phyloP scores from a whole-genome alignment of 108 stramenopile genomes.

The Schizochytrium sp. region DNA sequence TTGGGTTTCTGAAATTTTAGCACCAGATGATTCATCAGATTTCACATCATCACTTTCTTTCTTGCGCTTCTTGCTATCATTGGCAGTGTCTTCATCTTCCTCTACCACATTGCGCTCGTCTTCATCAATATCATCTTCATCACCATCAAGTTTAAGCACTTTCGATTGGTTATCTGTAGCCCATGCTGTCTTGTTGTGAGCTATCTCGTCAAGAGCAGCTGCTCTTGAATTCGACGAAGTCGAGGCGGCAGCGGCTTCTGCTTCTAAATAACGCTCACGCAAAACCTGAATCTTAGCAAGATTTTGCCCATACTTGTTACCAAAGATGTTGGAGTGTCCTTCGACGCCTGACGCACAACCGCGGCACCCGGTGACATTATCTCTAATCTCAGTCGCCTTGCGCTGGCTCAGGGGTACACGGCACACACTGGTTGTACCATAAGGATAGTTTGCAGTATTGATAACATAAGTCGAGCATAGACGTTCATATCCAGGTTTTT shows the following conservation, averaged over 20 bases:
- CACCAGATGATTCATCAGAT: too few relatives aligned
- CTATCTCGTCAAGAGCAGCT: conserved; percentile 8
- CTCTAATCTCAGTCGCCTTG: conserved; percentile 80
- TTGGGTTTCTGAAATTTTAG: too few relatives aligned
- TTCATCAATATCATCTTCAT: conserved; percentile 59
- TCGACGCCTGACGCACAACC: conserved; percentile 96
- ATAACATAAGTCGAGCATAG: conserved; percentile 99
- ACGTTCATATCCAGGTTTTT: conserved; percentile 98
- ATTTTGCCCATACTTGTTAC: conserved; percentile 99
- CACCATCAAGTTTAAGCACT: neutral
- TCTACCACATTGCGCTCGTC: conserved; percentile 70
- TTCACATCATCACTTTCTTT: neutral
- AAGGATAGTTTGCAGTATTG: conserved; percentile 98
- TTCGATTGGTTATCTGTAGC: conserved; percentile 23
- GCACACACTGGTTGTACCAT: conserved; percentile 96
- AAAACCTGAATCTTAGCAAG: conserved; percentile 97
- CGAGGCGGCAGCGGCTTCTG: conserved; percentile 73
- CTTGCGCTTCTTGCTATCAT: neutral
- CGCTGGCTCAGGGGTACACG: conserved; percentile 88
- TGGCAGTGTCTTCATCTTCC: conserved; percentile 59
- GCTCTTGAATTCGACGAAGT: conserved; percentile 42
- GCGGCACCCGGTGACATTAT: conserved; percentile 93
- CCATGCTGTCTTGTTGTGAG: conserved; percentile 56
- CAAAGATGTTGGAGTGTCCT: conserved; percentile 96
- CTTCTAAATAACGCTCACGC: conserved; percentile 79